These are phyloP conservation scores for Triticum dicoccoides DNA, from an alignment of 176 grass and related monocot genomes.

Conservation along the genomic window DNA sequence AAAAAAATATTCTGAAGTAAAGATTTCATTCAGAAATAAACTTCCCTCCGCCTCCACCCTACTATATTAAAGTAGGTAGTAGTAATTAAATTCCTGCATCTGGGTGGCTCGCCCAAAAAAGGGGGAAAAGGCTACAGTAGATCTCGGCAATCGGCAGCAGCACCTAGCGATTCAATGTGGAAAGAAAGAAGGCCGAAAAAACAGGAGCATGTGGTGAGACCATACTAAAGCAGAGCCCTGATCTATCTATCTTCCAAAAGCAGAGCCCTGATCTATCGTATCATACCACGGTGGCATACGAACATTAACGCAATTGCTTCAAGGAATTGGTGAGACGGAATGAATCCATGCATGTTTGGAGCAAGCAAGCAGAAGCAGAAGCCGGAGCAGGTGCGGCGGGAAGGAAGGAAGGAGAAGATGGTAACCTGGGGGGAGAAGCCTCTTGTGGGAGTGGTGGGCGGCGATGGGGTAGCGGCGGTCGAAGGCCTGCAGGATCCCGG, in stretches of 20 bases:
- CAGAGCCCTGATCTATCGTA: background rate
- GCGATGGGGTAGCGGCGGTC: slow-evolving; percentile 68
- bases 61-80: background rate
- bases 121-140: background rate
- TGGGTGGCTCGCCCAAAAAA: background rate
- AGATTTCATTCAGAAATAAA: background rate
- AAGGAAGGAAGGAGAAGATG: background rate
- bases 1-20: background rate
- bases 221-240: background rate
- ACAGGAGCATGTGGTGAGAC: background rate
- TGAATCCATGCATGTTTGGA: no score
- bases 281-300: background rate
- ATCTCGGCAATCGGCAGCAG: background rate
- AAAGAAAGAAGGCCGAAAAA: slow-evolving; percentile 7
- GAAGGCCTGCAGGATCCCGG: slow-evolving; percentile 86
- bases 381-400: no score
- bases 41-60: background rate
- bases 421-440: slow-evolving; percentile 39
- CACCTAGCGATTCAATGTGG: slow-evolving; percentile 31
- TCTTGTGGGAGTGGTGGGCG: slow-evolving; percentile 32
- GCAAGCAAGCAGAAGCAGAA: no score
- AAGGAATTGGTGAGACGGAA: no score
- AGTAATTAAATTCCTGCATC: background rate
- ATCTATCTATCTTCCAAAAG: background rate
- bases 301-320: no score